These are phyloP conservation scores for Trichoderma brevicompactum DNA, from an alignment of 2,329 filamentous ascomycete species.

Conservation along the genomic window DNA sequence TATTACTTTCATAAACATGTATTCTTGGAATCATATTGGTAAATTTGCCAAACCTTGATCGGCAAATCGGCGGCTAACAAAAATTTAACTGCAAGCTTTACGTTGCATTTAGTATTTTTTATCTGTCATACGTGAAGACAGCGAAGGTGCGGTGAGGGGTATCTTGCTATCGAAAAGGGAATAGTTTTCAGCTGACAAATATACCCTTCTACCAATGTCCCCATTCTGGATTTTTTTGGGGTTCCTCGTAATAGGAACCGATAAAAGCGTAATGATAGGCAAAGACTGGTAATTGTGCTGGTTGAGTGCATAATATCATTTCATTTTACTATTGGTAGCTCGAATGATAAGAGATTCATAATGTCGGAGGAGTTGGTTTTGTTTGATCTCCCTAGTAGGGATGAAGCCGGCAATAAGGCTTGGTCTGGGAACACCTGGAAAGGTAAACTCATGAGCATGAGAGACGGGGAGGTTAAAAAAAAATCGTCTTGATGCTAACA, in stretches of 20 bases:
- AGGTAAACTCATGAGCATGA: not conserved
- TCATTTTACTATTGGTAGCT: not conserved
- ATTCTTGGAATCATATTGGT: not conserved
- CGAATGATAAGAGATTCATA: not conserved
- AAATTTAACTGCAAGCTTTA: not conserved
- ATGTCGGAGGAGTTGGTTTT: not conserved
- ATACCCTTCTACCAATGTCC: not conserved
- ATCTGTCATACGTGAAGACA: not conserved
- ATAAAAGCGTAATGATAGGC: not conserved
- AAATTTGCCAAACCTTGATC: not conserved
- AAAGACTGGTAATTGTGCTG: not conserved
- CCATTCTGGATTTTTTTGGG: too few species aligned
- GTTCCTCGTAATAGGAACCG: not conserved
- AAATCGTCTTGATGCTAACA: not conserved
- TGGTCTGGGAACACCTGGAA: constrained; percentile 10
- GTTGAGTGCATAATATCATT: not conserved
- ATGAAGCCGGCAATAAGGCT: constrained; percentile 3
- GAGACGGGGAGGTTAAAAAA: not conserved
- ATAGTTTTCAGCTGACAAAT: constrained; percentile 5
- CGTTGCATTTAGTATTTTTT: not conserved
- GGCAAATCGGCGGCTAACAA: not conserved
- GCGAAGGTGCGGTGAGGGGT: not conserved
- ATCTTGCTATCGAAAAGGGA: not conserved
- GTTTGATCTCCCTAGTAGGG: not conserved
- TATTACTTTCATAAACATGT: not conserved